These are phyloP conservation scores for Pelargonium cotyledonis DNA, from an alignment of 441 rosid species.

Conservation along the genomic window DNA sequence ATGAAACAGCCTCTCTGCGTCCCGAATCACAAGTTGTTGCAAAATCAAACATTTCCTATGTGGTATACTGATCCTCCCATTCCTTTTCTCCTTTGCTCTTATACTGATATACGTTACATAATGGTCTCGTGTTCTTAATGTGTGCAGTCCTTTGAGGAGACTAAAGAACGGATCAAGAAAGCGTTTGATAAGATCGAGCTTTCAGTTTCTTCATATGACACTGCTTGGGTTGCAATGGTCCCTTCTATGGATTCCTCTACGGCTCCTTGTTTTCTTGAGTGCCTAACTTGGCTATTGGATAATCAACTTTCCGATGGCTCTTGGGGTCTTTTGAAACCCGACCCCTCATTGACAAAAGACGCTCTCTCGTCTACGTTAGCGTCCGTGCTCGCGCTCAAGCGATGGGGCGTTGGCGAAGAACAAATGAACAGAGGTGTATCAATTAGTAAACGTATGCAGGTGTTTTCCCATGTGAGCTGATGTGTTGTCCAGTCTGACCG, in stretches of 20 bases:
- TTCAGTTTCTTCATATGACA: conserved; percentile 71
- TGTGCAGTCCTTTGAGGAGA: conserved; percentile 35
- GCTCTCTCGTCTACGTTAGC: conserved; percentile 67
- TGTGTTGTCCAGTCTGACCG: too few species aligned
- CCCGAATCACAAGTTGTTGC: too few species aligned
- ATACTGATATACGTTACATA: too few species aligned
- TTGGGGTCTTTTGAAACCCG: conserved; percentile 52
- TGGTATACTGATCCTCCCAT: too few species aligned
- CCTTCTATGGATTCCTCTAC: conserved; percentile 44
- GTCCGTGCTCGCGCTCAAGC: conserved; percentile 61
- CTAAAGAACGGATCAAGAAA: conserved; percentile 45
- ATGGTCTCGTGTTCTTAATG: too few species aligned
- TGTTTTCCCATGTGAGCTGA: too few species aligned
- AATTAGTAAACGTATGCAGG: too few species aligned
- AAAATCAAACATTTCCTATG: too few species aligned
- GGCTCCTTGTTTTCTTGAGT: conserved; percentile 59
- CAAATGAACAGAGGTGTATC: conserved; percentile 60
- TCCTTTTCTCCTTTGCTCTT: too few species aligned
- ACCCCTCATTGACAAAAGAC: conserved; percentile 50
- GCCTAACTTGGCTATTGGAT: conserved; percentile 58
- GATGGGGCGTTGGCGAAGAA: conserved; percentile 64
- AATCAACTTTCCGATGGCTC: conserved; percentile 74
- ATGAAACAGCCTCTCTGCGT: too few species aligned
- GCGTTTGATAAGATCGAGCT: conserved; percentile 56
- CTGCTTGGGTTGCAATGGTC: conserved; percentile 89